Evolutionary conservation across 768 basidiomycete genomes (phyloP).

Genomic region (Sistotremastrum suecicum): DNA sequence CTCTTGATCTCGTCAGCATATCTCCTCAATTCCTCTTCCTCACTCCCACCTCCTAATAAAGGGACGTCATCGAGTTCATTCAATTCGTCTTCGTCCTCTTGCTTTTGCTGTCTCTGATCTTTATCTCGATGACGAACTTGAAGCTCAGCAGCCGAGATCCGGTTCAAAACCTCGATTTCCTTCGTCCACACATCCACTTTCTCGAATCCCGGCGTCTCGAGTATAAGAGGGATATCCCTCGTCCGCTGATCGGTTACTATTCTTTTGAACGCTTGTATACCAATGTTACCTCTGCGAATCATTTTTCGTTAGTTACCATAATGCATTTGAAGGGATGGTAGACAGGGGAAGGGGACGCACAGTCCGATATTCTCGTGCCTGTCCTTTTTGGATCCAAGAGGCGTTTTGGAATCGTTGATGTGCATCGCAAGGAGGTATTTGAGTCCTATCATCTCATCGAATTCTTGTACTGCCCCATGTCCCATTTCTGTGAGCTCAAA

Average conservation of each 20-base stretch:
- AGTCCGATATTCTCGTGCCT: slow-evolving; percentile 77
- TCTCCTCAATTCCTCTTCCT: slow-evolving; percentile 1
- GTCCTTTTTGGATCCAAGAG: slow-evolving; percentile 52
- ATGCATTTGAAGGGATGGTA: neutral
- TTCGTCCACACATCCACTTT: slow-evolving; percentile 52
- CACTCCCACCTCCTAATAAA: slow-evolving; percentile 2
- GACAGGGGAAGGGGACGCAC: slow-evolving; percentile 26
- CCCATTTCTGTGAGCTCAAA: neutral
- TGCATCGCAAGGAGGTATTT: slow-evolving; percentile 73
- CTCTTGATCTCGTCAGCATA: slow-evolving; percentile 9
- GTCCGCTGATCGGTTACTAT: slow-evolving; percentile 58
- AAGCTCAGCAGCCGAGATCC: slow-evolving; percentile 16
- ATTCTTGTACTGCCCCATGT: slow-evolving; percentile 35
- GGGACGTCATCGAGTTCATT: neutral
- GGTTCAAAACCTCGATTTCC: slow-evolving; percentile 53
- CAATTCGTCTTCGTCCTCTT: neutral
- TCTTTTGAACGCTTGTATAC: slow-evolving; percentile 44
- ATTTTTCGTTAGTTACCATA: neutral
- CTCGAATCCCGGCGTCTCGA: slow-evolving; percentile 71
- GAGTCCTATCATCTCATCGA: slow-evolving; percentile 56
- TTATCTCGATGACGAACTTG: too few species aligned
- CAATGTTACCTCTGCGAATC: slow-evolving; percentile 48
- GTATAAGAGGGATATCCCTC: slow-evolving; percentile 58
- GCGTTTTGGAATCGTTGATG: slow-evolving; percentile 69
- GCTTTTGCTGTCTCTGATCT: too few species aligned